Percentiles rank a stretch among this genome's conserved stretches.
These are phyloP conservation scores for Albifimbria verrucaria DNA, from an alignment of 2,329 filamentous ascomycete genomes.

Conservation along the genomic window DNA sequence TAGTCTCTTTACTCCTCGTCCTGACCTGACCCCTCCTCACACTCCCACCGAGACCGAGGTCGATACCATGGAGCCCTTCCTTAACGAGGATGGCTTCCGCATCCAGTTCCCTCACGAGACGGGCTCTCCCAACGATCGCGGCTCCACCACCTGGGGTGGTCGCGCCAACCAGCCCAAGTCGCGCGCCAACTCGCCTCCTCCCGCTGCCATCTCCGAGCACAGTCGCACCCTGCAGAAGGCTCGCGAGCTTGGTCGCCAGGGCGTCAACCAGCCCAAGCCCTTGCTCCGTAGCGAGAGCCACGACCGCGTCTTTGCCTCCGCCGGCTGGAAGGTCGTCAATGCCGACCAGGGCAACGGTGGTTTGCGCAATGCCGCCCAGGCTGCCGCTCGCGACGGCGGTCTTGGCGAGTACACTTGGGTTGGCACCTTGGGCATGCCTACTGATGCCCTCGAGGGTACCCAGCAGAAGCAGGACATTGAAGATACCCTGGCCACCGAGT, in stretches of 20 bases:
- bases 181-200: slow-evolving; percentile 69
- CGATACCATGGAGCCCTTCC: slow-evolving; percentile 44
- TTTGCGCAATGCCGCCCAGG: slow-evolving; percentile 81
- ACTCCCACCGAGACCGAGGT: slow-evolving; percentile 48
- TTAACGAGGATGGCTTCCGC: slow-evolving; percentile 55
- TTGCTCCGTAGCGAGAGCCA: slow-evolving; percentile 58
- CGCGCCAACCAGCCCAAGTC: slow-evolving; percentile 76
- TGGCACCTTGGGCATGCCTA: slow-evolving; percentile 90
- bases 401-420: slow-evolving; percentile 82
- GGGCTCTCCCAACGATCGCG: slow-evolving; percentile 67
- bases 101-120: slow-evolving; percentile 54
- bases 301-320: slow-evolving; percentile 69
- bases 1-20: slow-evolving; percentile 49
- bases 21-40: slow-evolving; percentile 51
- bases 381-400: slow-evolving; percentile 66
- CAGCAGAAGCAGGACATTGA: slow-evolving; percentile 80
- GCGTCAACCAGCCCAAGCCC: slow-evolving; percentile 52
- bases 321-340: slow-evolving; percentile 77
- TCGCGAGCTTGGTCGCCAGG: slow-evolving; percentile 53
- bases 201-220: slow-evolving; percentile 72
- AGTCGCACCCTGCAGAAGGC: slow-evolving; percentile 55
- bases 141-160: slow-evolving; percentile 74
- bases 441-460: slow-evolving; percentile 73
- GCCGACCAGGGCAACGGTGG: slow-evolving; percentile 92
- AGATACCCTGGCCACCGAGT: slow-evolving; percentile 74